Percentiles rank a stretch among this genome's conserved stretches.
These are phyloP conservation scores for Candida mattraensis DNA, from an alignment of 805 yeast genomes.

Conservation along the genomic window DNA sequence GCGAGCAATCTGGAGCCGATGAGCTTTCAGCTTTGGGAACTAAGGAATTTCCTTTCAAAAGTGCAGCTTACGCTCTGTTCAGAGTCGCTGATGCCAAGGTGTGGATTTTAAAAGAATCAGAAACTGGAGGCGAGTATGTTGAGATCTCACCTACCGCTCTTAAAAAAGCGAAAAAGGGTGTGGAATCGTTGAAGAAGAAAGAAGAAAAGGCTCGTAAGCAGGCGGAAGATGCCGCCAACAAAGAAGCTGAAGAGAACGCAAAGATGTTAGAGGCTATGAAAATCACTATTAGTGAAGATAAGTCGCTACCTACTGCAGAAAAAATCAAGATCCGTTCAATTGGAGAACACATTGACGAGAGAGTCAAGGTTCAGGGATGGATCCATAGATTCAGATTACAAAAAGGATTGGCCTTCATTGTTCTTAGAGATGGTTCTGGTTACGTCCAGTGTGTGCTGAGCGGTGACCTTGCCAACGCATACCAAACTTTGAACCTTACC, in stretches of 20 bases:
- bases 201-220: conserved; percentile 64
- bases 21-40: conserved; percentile 59
- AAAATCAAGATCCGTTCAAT: conserved; percentile 63
- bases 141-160: conserved; percentile 88
- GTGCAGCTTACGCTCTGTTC: conserved; percentile 80
- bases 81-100: conserved; percentile 49
- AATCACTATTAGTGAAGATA: conserved; percentile 73
- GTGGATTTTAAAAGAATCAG: conserved; percentile 59
- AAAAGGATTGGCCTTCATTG: conserved; percentile 87
- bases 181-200: conserved; percentile 85
- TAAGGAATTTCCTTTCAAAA: conserved; percentile 68
- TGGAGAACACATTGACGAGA: conserved; percentile 53
- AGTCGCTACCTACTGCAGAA: conserved; percentile 65
- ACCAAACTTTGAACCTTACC: conserved; percentile 80
- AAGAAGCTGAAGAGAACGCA: conserved; percentile 70
- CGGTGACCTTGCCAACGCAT: conserved; percentile 92
- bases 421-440: conserved; percentile 95
- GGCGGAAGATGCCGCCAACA: conserved; percentile 50
- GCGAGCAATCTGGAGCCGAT: conserved; percentile 74
- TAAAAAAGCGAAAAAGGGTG: conserved; percentile 96
- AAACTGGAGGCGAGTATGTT: conserved; percentile 54
- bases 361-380: conserved; percentile 92
- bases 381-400: conserved; percentile 90
- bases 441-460: conserved; percentile 80
- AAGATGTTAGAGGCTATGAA: conserved; percentile 76